Evolutionary conservation across 768 basidiomycete genomes (phyloP), one percentile per base, ranked within the genome.

Genomic region (Leucosporidium scottii): DNA sequence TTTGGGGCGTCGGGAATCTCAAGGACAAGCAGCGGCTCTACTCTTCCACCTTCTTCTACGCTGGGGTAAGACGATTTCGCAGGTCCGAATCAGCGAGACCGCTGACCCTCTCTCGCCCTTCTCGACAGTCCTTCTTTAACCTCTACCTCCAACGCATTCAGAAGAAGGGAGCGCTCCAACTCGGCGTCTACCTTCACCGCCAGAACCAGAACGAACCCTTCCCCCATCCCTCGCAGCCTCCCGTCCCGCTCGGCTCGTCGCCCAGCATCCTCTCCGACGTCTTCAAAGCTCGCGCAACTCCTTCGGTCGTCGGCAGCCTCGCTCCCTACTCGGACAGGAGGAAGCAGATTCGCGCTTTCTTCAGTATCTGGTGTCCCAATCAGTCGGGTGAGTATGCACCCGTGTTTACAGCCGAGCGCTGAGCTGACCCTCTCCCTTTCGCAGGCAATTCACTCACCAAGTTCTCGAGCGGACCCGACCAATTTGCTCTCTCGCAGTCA

Each of bases 81-180:
- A 2, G 5, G 3, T 28, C 17, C 3, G 3, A 21, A 3, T 25
- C 25, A 5, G 1, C 23, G 5, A 44, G 21, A 12, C 20, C 20
- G 25, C 39, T 18, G 13, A 18, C 3, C 39, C 18, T 28, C 17
- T 5, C 20, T 27, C 39, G 6, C 39, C 34, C 5, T 5, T 28
- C 5, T n/a, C n/a, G 13, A 89, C 79, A 85, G 69, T 85, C 84
- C 21, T 89, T 90, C 78, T 97, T 97, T 81, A 85, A 89, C 8
- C 96, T 92, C 78, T 97, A 98, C 76, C 81, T 98, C 62, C 84
- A 90, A 74, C 93, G 96, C 78, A 90, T 98, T 0, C 94, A 97
- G 78, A 91, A 96, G 77, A 60, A 59, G 39, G 55, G 80, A 23
- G 63, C 21, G 51, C 74, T 81, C 3, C 92, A 96, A 74, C 81